Evolutionary conservation across 306 rosid genomes (phyloP), one percentile per base, ranked within the genome.

Genomic region (Cucurbita maxima): DNA sequence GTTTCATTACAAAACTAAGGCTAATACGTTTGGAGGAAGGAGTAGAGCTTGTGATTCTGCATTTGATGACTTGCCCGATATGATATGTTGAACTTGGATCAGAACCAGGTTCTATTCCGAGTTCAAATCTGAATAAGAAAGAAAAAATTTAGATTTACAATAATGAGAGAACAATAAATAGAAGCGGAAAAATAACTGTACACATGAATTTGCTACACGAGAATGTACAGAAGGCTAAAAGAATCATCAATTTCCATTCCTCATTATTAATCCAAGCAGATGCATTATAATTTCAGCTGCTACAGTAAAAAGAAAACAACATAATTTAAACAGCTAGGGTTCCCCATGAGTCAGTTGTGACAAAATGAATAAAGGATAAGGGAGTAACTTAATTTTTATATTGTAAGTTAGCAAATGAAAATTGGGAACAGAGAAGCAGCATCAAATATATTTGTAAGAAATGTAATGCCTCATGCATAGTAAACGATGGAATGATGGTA

Each of bases 31-130:
- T 83, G 30, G 91, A 87, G 77, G 90, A 82, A 30, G 92, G 85
- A 79, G 81, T 75, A 50, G 89, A 83, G 60, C 86, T 86, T 34
- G 74, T 62, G 76, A 90, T 83, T 57, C 98, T 83, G 78, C 97
- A 93, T 85, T 93, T 93, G 82, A 93, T 86, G 51, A 87, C 98
- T 88, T 93, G 96, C 15, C 94, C 98, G 72, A 87, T 90, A 82
- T 86, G 92, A 79, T 87, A 93, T 62, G 85, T 80, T 19, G 80
- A 77, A 84, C 81, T 78, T 43, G 98, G 94, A 81, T 85, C 88
- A 69, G 79, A 81, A 76, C 96, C 97, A 45, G 96, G 86, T 81
- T 89, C 96, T 78, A 94, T 69, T 75, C 90, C 96, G 20, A 94
- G 96, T 84, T 94, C 97, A 79, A 92, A 86, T 81, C 98, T 93